A percentile compares a stretch with the other conserved stretches of the same genome.
Evolutionary conservation across 2,329 filamentous ascomycete species (phyloP).

Genomic region (Colletotrichum plurivorum): DNA sequence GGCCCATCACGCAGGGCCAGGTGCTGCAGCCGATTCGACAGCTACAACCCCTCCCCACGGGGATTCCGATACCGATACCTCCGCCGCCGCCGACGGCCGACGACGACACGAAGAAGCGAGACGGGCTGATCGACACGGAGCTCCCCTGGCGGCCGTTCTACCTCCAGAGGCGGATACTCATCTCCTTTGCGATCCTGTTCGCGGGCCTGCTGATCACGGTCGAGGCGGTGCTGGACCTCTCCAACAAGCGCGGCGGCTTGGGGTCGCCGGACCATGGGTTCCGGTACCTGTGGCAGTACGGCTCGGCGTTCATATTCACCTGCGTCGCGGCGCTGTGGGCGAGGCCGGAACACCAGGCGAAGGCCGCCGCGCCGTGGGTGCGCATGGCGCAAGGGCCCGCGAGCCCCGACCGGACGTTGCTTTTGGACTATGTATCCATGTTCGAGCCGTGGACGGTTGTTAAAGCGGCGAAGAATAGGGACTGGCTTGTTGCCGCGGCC

Average conservation of each 20-base stretch:
- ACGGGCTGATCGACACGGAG: conserved; percentile 45
- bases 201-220: conserved; percentile 47
- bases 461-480: conserved; percentile 49
- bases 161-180: conserved; percentile 50
- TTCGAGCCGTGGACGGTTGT: conserved; percentile 47
- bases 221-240: conserved; percentile 50
- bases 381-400: conserved; percentile 49
- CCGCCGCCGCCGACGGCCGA: neutral
- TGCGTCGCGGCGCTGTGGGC: conserved; percentile 52
- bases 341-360: conserved; percentile 57
- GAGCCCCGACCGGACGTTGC: conserved; percentile 49
- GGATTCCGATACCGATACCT: neutral
- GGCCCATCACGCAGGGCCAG: conserved; percentile 16
- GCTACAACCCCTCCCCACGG: neutral
- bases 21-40: neutral
- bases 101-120: conserved; percentile 16
- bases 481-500: conserved; percentile 51
- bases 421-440: conserved; percentile 54
- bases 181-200: conserved; percentile 49
- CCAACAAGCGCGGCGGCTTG: conserved; percentile 48
- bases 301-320: conserved; percentile 51
- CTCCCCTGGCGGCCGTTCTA: conserved; percentile 54
- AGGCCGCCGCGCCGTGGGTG: conserved; percentile 54
- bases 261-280: conserved; percentile 44
- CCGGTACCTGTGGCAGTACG: conserved; percentile 56